phyloP scores from a whole-genome alignment of 257 asterid species.

The Catharanthus roseus region DNA sequence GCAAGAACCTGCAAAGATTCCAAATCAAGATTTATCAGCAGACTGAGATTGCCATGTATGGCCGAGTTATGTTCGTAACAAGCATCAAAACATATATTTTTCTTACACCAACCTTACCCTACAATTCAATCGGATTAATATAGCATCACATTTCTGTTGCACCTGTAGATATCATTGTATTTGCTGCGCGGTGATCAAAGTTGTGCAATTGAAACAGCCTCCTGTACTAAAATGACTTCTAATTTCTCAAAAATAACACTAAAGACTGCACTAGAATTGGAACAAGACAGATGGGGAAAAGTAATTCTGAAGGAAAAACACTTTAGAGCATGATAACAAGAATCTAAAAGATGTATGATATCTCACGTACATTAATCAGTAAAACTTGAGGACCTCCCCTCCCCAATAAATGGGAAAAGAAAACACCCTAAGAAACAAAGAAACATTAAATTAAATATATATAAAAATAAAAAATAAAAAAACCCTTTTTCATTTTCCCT shows the following conservation, averaged over 20 bases:
- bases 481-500: too few species aligned
- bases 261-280: neutral
- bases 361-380: too few species aligned
- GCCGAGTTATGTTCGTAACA: neutral
- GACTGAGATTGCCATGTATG: neutral
- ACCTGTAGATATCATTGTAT: neutral
- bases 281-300: neutral
- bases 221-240: neutral
- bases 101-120: neutral
- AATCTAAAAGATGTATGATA: too few species aligned
- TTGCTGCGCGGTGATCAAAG: neutral
- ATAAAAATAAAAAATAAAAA: too few species aligned
- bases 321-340: too few species aligned
- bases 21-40: neutral
- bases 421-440: too few species aligned
- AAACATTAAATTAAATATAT: too few species aligned
- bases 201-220: neutral
- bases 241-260: neutral
- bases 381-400: too few species aligned
- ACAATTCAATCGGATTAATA: neutral
- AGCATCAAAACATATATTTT: neutral
- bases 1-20: neutral
- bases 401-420: too few species aligned
- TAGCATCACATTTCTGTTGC: neutral
- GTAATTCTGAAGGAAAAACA: too few species aligned